A percentile compares a stretch with the other conserved stretches of the same genome.
phyloP scores from a whole-genome alignment of 2,329 filamentous ascomycete species.

The Apiospora phragmitis region DNA sequence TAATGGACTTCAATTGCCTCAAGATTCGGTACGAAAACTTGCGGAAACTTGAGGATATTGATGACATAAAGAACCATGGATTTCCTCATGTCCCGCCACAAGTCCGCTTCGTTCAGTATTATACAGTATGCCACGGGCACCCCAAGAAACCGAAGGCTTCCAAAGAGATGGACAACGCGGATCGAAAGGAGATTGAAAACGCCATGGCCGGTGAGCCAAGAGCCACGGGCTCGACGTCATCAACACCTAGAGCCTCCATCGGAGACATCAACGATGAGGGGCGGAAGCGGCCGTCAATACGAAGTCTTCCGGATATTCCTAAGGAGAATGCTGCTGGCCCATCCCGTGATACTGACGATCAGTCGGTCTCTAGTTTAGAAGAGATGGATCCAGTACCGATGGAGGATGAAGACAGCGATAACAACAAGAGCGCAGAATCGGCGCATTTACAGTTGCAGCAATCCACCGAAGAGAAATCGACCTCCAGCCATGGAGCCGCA shows the following conservation, averaged over 20 bases:
- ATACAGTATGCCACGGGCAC: constrained; percentile 78
- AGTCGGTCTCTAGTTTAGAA: constrained; percentile 22
- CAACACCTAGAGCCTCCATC: background rate
- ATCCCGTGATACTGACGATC: constrained; percentile 17
- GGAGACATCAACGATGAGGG: background rate
- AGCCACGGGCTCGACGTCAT: background rate
- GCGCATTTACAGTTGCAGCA: background rate
- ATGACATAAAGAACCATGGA: constrained; percentile 47
- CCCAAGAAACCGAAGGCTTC: constrained; percentile 50
- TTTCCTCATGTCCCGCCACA: constrained; percentile 45
- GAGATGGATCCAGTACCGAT: constrained; percentile 28
- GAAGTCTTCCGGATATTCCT: background rate
- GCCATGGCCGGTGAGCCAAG: background rate
- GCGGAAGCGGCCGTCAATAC: background rate
- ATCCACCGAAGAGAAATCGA: background rate
- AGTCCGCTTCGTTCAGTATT: constrained; percentile 86
- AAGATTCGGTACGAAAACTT: constrained; percentile 69
- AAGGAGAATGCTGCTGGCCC: background rate
- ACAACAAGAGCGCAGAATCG: background rate
- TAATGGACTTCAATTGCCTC: constrained; percentile 74
- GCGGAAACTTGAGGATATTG: constrained; percentile 69
- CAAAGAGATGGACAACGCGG: constrained; percentile 15
- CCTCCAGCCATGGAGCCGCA: background rate
- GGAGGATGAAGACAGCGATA: constrained; percentile 21
- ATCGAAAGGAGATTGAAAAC: background rate